phyloP scores from a whole-genome alignment of 352 stramenopile genomes.

The Hyaloperonospora arabidopsidis region DNA sequence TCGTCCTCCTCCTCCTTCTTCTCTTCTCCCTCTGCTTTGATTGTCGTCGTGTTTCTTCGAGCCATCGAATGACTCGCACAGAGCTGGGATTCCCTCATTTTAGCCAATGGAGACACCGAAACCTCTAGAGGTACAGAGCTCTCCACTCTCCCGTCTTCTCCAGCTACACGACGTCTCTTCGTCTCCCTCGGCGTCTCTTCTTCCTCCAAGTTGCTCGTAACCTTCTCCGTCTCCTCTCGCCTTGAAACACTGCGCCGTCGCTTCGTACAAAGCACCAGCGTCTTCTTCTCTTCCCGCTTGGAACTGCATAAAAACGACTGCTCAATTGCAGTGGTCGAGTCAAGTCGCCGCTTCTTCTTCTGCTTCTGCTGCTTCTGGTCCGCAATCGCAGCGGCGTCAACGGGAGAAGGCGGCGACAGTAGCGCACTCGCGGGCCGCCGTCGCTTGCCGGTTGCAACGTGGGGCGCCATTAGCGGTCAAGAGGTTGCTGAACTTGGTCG shows the following conservation, averaged over 20 bases:
- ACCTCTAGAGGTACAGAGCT: no score
- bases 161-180: constrained; percentile 14
- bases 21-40: not conserved
- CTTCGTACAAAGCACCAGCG: constrained; percentile 7
- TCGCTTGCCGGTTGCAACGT: constrained; percentile 17
- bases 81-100: no score
- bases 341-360: constrained; percentile 22
- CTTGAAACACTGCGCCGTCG: constrained; percentile 10
- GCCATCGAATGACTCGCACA: no score
- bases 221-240: constrained; percentile 9
- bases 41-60: no score
- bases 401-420: constrained; percentile 12
- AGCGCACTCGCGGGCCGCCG: constrained; percentile 15
- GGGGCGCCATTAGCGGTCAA: not conserved
- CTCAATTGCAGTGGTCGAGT: constrained; percentile 1
- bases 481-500: not conserved
- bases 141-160: constrained; percentile 1
- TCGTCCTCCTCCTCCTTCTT: not conserved
- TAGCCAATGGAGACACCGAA: no score
- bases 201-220: constrained; percentile 10
- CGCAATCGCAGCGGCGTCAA: constrained; percentile 6
- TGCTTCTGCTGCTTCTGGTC: not conserved
- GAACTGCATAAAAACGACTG: constrained; percentile 3
- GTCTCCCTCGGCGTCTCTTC: constrained; percentile 8
- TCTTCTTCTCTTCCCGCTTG: constrained; percentile 15